Base-by-base conservation (phyloP, 768 basidiomycete genomes). In the Strobilomyces confusus region DNA sequence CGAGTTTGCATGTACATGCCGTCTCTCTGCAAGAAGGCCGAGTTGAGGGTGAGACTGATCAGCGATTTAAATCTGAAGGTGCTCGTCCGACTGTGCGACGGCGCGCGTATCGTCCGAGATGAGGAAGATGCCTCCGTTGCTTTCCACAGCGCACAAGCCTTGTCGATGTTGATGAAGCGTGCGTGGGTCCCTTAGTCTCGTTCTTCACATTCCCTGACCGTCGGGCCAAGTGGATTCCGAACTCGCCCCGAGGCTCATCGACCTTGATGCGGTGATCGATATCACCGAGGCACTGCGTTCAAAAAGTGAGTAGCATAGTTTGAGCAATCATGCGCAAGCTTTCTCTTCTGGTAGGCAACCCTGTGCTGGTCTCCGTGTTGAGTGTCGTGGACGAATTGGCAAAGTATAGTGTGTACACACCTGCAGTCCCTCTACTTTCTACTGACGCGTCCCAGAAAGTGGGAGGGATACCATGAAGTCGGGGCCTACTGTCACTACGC, bases 1-100 rank as follows among this genome's bases (percentile, higher is more conserved):
- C 67, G 65, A 4, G 67, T 58, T 30, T 70, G 68, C 58, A 59
- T 57, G 6, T 70, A 55, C 40, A 29, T 69, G 5, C 69, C 69
- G 0, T 62, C 67, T 9, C 65, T 69, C 36, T 70, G 62, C 54
- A 64, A 66, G 33, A 48, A 55, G 15, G 0, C 22, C 4, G 52
- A 55, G 2, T 36, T 70, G 30, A 59, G 40, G 34, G 22, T 25
- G 0, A 41, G 41, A 17, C 25, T 70, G 14, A 46, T 64, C 14
- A 58, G 15, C 17, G 23, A 70, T 1, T 40, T 37, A n/a, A 62
- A 66, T 29, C 15, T 69, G 54, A 42, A 43, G 20, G 36, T n/a
- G 17, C 55, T 69, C 15, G 51, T 70, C 38, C 22, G 53, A 8
- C 44, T 61, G 1, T 68, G 60, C 14, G 56, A 68, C 14, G 46